A percentile compares a stretch with the other conserved stretches of the same genome.
Evolutionary conservation across 495 filamentous ascomycete species (phyloP).

Genomic region (Mytilinidion resinicola): DNA sequence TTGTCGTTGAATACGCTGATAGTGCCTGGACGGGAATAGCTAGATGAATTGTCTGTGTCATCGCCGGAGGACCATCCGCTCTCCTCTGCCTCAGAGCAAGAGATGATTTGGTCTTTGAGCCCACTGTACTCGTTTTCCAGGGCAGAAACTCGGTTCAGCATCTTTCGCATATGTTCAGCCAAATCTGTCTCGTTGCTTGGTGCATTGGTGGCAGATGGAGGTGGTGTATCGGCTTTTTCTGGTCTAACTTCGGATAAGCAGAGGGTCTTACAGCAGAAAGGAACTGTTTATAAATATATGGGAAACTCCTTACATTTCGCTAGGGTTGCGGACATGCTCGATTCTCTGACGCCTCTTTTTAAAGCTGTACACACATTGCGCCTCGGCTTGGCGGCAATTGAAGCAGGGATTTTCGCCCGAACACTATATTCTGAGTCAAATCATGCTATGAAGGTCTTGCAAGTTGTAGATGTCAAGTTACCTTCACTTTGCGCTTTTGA

Average conservation of each 20-base stretch:
- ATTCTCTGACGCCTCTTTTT: not conserved
- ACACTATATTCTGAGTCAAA: not conserved
- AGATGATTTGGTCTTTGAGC: not conserved
- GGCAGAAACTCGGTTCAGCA: not conserved
- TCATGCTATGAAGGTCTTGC: not conserved
- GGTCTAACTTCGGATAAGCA: no score
- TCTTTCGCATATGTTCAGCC: not conserved
- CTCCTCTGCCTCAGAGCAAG: not conserved
- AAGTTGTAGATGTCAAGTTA: not conserved
- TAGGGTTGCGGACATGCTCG: not conserved
- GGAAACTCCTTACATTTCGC: no score
- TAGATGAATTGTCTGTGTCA: not conserved
- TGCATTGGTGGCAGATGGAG: not conserved
- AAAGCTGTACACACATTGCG: not conserved
- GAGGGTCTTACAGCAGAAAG: no score
- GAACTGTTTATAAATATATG: no score
- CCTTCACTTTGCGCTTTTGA: not conserved
- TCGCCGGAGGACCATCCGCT: not conserved
- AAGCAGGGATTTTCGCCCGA: not conserved
- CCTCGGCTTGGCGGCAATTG: not conserved
- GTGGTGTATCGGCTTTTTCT: no score
- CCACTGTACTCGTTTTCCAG: not conserved
- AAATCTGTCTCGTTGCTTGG: not conserved
- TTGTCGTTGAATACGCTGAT: not conserved
- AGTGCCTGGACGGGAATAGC: not conserved